A percentile compares a stretch with the other conserved stretches of the same genome.
These are phyloP conservation scores for Nitzschia inconspicua DNA, from an alignment of 108 stramenopile genomes.

Conservation along the genomic window DNA sequence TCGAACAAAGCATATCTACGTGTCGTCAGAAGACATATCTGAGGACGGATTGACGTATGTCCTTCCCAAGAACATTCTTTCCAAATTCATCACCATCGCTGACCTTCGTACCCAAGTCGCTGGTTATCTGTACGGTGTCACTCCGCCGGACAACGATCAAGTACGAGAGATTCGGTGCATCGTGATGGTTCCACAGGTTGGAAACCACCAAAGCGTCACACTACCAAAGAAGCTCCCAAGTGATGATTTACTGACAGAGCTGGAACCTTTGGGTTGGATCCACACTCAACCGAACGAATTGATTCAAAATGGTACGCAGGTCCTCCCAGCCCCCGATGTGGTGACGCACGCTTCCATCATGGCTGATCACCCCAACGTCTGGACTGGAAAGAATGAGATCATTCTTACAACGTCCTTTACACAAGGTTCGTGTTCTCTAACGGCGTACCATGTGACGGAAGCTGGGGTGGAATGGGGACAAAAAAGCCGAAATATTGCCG, in stretches of 20 bases:
- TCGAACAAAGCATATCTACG: conserved; percentile 98
- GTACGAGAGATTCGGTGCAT: conserved; percentile 97
- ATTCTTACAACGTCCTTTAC: conserved; percentile 96
- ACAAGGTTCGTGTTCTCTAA: conserved; percentile 97
- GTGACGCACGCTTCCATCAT: conserved; percentile 87
- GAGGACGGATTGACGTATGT: conserved; percentile 98
- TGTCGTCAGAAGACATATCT: conserved; percentile 92
- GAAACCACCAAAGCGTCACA: conserved; percentile 95
- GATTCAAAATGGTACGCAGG: conserved; percentile 88
- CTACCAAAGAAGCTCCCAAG: conserved; percentile 91
- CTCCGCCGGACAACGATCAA: conserved; percentile 93
- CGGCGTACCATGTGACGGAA: conserved; percentile 94
- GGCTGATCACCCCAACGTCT: conserved; percentile 79
- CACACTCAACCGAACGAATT: conserved; percentile 99
- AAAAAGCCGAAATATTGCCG: conserved; percentile 85
- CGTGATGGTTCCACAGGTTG: conserved; percentile 97
- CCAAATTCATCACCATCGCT: conserved; percentile 93
- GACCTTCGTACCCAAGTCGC: conserved; percentile 97
- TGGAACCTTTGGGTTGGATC: conserved; percentile 98
- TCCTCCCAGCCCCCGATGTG: conserved; percentile 92
- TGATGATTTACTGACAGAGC: conserved; percentile 86
- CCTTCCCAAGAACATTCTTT: conserved; percentile 96
- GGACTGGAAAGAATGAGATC: conserved; percentile 92
- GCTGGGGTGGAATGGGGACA: conserved; percentile 95
- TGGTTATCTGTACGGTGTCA: conserved; percentile 97